These are phyloP conservation scores for Fraxinus floribunda DNA, from an alignment of 305 asterid genomes.

Conservation along the genomic window DNA sequence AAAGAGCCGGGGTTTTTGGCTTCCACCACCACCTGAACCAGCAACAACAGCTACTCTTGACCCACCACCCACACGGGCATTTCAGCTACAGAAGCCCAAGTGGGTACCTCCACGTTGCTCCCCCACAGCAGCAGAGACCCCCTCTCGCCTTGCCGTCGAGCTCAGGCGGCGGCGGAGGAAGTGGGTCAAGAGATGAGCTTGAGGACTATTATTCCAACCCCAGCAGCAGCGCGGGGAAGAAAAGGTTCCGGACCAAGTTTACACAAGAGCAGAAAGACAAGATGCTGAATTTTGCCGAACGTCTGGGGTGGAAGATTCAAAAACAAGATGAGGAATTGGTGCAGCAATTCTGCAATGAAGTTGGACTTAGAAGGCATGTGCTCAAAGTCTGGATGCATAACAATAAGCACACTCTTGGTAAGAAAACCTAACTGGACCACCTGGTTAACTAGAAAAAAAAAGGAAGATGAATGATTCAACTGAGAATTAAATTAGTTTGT, in stretches of 20 bases:
- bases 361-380: slow-evolving; percentile 64
- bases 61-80: slow-evolving; percentile 47
- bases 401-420: slow-evolving; percentile 70
- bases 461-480: not conserved
- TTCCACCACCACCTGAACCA: slow-evolving; percentile 32
- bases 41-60: slow-evolving; percentile 38
- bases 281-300: slow-evolving; percentile 57
- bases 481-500: not conserved
- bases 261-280: slow-evolving; percentile 64
- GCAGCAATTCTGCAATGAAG: slow-evolving; percentile 53
- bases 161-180: slow-evolving; percentile 57
- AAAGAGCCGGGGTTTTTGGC: slow-evolving; percentile 3
- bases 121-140: slow-evolving; percentile 30
- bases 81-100: slow-evolving; percentile 45
- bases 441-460: not conserved
- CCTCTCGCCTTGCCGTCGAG: slow-evolving; percentile 62
- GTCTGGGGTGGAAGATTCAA: slow-evolving; percentile 67
- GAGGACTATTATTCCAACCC: slow-evolving; percentile 38
- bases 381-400: slow-evolving; percentile 86
- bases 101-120: slow-evolving; percentile 54
- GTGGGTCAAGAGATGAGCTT: slow-evolving; percentile 46
- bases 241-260: slow-evolving; percentile 62
- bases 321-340: slow-evolving; percentile 60
- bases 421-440: slow-evolving; percentile 43
- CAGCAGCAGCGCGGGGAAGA: slow-evolving; percentile 41